Base-by-base conservation (phyloP, 352 stramenopile species). In the Pythium brassicae region DNA sequence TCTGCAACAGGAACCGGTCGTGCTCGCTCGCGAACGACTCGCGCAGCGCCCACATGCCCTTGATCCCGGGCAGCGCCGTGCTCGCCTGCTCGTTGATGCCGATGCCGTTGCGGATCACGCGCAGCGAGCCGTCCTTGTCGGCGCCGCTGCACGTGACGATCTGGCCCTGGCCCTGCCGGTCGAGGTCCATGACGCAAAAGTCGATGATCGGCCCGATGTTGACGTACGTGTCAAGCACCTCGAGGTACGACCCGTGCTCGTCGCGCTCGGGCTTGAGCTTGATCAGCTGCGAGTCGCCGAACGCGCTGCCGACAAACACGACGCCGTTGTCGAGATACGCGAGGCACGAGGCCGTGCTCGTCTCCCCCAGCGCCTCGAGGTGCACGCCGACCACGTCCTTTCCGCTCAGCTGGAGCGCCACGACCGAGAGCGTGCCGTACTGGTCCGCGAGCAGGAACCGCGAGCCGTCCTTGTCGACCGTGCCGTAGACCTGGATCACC, bases 171-270 rank as follows among this genome's bases (percentile, higher is more conserved):
- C 86, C 84, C 57, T 98, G 91, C 3, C 92, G 83, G 57, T 98
- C 93, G 19, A 97, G 79, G 55, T 98, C 93, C 65, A 98, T 96
- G 20, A 99, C 81, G 69, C 95, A 98, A 74, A 99, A 98, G 67
- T 99, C 97, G 15, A 98, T 90, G 76, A 99, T 99, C 9, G 97
- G 97, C 6, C 96, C 97, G 50, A 99, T 80, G 63, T 99, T 98
- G 17, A 91, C 88, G 59, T 99, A 99, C 54, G 95, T 96, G 69
- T 99, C 96, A 48, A 99, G 69, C 0, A 99, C 84, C 57, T 96
- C 82, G 25, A 99, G 63, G 68, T 98, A 98, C 9, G 63, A 96
- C 55, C 67, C 82, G n/a, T 78, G 63, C 22, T 91, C 78, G 53
- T 95, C 86, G 2, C 70, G 73, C 29, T 92, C 74, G 3, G 75